Base-by-base conservation (phyloP, 1,139 yeast genomes). In the Taiozyma sp. region DNA sequence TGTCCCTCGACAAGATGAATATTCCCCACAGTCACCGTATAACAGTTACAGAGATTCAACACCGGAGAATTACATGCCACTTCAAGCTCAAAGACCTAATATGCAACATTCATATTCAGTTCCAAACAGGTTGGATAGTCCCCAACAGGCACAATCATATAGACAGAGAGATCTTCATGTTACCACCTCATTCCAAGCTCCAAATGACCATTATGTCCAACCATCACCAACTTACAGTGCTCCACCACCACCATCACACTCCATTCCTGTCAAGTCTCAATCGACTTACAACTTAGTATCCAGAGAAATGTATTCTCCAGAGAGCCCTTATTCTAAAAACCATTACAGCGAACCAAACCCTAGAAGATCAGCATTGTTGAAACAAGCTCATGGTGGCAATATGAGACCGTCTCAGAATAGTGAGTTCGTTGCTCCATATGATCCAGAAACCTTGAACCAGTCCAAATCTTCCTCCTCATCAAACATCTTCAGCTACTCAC, bases 371-470 rank as follows among this genome's bases (percentile, higher is more conserved):
- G 44, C 45, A 42, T 28, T 47, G 9, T 41, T 47, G 14, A 52
- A 46, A 23, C 51, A 47, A 10, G 45, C 50, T 4, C 48, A 47
- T 12, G 28, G 39, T 32, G 22, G 34, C 4, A 41, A 27, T 32
- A 16, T 48, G 14, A 41, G 44, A 39, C 44, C 30, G 19, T 44
- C 49, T 29, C 34, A 45, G 39, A 38, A 43, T 4, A 44, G 53
- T 41, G 63, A 60, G 9, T 64, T 62, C 44, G 55, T 60, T 24
- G 54, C 52, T 1, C 68, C 68, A 5, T 65, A 65, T 49, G 67
- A 63, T 47, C 66, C 66, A 12, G 65, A 64, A 16, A 57, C 64
- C 2, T 47, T 64, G 28, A 59, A 57, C 32, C 65, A 62, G 46
- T 61, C 66, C 9, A 56, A 51, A 42, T 59, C 65, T 10, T 58